Base-by-base conservation (phyloP, 164 flowering plant genomes). In the Brasenia schreberi region DNA sequence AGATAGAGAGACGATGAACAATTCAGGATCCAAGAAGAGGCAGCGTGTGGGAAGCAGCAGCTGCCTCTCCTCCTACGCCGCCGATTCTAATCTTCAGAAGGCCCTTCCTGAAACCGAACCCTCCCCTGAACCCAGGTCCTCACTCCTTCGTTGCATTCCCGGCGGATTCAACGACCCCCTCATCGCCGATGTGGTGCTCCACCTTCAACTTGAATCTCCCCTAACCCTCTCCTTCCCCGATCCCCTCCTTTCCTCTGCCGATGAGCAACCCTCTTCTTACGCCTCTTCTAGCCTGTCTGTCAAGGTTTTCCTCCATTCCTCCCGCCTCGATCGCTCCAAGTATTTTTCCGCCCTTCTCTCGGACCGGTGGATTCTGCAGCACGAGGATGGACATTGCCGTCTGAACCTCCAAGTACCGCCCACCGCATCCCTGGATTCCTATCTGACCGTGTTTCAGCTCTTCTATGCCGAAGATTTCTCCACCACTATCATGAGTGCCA, bases 291-390 rank as follows among this genome's bases (percentile, higher is more conserved):
- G 7, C 53, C 70, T 14, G 67, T 43, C 69, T 69, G 63, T 19
- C n/a, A 19, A 60, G n/a, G 19, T 60, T 17, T 60, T n/a, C 65
- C 86, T 90, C 59, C 98, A 92, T 68, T 86, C 98, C 42, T 18
- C 65, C 64, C 79, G 75, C 58, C 84, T 90, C 56, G 75, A 78
- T 63, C 80, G 88, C 18, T 77, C 90, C 65, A 77, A 79, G 61
- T 90, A 83, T 74, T 92, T 92, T 71, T 71, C 84, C 43, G 86
- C 98, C 5, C 82, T 84, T 10, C 70, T 92, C 6, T 92, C 98
- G 56, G 90, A 84, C 60, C 88, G 98, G 5, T 92, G 98, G 96
- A 75, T 19, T 58, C 65, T 6, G 64, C 14, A 45, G 56, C 19
- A 39, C 44, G 18, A 42, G 14, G 42, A 18, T 14, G 43, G 18